Base-by-base conservation (phyloP, 1,139 yeast species). In the Yamadazyma epiphylla region DNA sequence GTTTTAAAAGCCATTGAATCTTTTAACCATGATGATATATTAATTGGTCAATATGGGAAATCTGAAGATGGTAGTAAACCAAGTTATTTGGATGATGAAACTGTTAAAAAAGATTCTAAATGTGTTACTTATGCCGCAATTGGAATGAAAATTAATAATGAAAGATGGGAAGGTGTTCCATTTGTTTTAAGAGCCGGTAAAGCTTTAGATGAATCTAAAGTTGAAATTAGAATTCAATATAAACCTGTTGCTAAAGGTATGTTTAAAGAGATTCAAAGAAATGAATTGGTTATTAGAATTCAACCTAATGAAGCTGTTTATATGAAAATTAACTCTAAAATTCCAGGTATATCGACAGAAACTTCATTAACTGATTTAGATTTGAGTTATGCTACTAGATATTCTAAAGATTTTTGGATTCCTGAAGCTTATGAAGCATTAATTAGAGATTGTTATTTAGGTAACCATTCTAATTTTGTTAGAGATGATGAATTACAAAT, bases 131-230 rank as follows among this genome's bases (percentile, higher is more conserved):
- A 77, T 59, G 96, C 96, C 12, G 96, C 96, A 4, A 55, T 91
- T 41, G 76, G 81, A 13, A 55, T 89, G 43, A 67, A 77, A 41
- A 85, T 91, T 54, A 70, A 80, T 50, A 94, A 88, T 58, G 97
- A 89, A 60, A 79, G 97, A 57, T 91, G 99, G 99, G 91, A 84
- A 43, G 96, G 96, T 48, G 97, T 91, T 29, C 99, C 99, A 34
- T 79, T 91, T 53, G 83, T 91, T 31, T 69, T 91, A 69, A 78
- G 95, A 63, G 98, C 97, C 14, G 99, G 99, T 51, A 91, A 91
- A 65, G 96, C 96, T 11, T 69, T 89, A 37, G 86, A 88, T 53
- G 91, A 83, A 52, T 82, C 88, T 35, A 85, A 88, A 68, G 98
- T 91, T 34, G 98, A 94, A 64, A 81, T 94, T 43, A 77, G 97